Base-by-base conservation (phyloP, 192 early-diverging fungal genomes). In the Coemansia sp. region DNA sequence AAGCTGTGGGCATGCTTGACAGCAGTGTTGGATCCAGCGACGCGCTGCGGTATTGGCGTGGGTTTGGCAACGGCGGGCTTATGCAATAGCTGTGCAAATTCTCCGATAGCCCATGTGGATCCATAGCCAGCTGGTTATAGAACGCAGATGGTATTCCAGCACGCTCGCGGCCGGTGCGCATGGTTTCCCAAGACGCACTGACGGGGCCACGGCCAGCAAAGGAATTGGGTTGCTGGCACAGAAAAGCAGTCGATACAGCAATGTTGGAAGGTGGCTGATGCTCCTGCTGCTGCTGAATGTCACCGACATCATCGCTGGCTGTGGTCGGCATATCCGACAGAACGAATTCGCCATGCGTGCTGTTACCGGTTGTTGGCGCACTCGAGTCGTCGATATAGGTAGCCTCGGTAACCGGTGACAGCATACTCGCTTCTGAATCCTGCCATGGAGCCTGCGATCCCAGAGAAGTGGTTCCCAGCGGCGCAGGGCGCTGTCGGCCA, bases 1-100 rank as follows among this genome's bases (percentile, higher is more conserved):
- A 78, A 12, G 75, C 51, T 1, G 75, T 67, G 4, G 75, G 69
- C 65, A 78, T 43, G 42, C 50, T 63, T 1, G 69, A 52, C 11
- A 78, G 69, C 25, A 78, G 54, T 1, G 75, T 62, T 1, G 75
- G 75, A 25, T 78, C 75, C 27, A 78, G 62, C 0, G 75, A 78
- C 23, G 65, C 38, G 46, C 75, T 78, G 56, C 75, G 69, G 44
- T 68, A 51, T 35, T 45, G 25, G 14, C 35, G 48, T 40, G 50
- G 33, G 25, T 11, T 60, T 6, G 28, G 48, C 2, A 27, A 14
- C 19, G 48, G 49, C 23, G 49, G 57, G 23, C 23, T 65, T 18
- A 77, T 53, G 12, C 62, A 69, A 42, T 78, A 78, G 58, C 61
- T 68, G 50, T 38, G 56, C 57, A 71, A n/a, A 7, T 58, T 53